Percentiles rank a stretch among this genome's conserved stretches.
Conservation (phyloP, 2,329 filamentous ascomycete genomes). For the Penicillium sp. region DNA sequence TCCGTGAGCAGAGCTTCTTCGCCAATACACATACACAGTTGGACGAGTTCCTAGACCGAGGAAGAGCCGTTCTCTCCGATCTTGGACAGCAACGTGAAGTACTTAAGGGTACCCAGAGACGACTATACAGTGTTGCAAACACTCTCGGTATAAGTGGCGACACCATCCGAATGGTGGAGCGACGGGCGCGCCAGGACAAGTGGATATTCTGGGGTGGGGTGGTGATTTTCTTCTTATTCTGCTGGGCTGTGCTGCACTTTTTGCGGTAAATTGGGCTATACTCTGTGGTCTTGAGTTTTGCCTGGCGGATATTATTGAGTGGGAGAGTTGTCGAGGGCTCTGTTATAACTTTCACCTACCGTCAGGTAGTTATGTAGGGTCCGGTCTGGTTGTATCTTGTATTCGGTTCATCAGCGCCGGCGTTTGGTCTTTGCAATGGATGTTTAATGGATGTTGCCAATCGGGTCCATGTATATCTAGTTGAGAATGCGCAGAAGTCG, state of each 20-base stretch:
- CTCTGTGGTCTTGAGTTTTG: background rate
- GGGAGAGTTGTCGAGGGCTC: background rate
- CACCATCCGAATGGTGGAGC: constrained; percentile 94
- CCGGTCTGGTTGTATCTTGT: constrained; percentile 14
- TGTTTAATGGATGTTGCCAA: constrained; percentile 2
- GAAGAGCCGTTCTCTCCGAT: constrained; percentile 84
- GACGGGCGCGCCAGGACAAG: constrained; percentile 89
- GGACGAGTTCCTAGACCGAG: constrained; percentile 90
- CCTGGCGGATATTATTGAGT: background rate
- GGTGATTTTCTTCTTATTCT: constrained; percentile 82
- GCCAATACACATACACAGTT: constrained; percentile 74
- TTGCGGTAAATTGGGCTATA: constrained; percentile 55
- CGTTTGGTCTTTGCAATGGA: constrained; percentile 22
- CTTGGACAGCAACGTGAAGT: constrained; percentile 87
- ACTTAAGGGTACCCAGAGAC: constrained; percentile 88
- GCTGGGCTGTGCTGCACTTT: constrained; percentile 84
- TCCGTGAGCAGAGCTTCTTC: constrained; percentile 88
- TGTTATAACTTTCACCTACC: background rate
- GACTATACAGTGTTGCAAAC: constrained; percentile 87
- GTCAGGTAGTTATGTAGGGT: background rate
- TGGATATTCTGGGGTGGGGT: constrained; percentile 95
- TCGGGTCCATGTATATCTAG: background rate
- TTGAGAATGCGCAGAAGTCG: background rate
- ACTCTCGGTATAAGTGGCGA: constrained; percentile 91
- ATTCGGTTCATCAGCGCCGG: constrained; percentile 30